Conservation (phyloP, 352 stramenopile genomes). For the Phytophthora vignae region DNA sequence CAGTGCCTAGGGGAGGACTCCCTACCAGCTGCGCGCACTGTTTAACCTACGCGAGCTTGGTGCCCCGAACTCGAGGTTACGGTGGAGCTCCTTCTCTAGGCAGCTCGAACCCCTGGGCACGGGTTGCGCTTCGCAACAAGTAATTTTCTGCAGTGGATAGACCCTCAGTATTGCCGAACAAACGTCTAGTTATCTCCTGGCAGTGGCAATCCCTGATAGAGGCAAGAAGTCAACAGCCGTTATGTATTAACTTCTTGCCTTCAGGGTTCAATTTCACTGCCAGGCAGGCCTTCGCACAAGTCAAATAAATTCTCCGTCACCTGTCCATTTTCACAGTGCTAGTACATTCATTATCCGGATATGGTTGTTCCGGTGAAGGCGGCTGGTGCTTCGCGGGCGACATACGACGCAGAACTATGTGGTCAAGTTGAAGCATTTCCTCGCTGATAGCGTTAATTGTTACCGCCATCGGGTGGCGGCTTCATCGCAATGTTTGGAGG, state of each 20-base stretch:
- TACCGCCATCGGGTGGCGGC: neutral
- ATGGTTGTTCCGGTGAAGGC: neutral
- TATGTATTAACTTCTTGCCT: no score
- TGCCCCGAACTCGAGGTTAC: neutral
- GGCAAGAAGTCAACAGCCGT: no score
- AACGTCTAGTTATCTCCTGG: neutral
- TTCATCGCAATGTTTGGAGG: neutral
- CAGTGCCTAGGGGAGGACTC: conserved; percentile 9
- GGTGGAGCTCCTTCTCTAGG: neutral
- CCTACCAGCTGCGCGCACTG: neutral
- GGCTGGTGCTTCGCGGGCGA: neutral
- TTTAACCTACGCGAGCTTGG: neutral
- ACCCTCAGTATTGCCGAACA: neutral
- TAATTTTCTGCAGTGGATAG: conserved; percentile 9
- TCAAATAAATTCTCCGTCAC: neutral
- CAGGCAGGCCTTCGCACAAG: neutral
- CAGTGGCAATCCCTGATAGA: no score
- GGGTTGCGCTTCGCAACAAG: neutral
- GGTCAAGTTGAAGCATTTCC: neutral
- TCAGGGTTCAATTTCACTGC: neutral
- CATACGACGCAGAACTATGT: neutral
- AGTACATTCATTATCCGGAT: no score
- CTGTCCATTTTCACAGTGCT: neutral
- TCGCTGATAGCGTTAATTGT: neutral
- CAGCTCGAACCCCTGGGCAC: neutral